A percentile compares a stretch with the other conserved stretches of the same genome.
Evolutionary conservation across 2,329 filamentous ascomycete species (phyloP).

Genomic region (Phialophora verrucosa): DNA sequence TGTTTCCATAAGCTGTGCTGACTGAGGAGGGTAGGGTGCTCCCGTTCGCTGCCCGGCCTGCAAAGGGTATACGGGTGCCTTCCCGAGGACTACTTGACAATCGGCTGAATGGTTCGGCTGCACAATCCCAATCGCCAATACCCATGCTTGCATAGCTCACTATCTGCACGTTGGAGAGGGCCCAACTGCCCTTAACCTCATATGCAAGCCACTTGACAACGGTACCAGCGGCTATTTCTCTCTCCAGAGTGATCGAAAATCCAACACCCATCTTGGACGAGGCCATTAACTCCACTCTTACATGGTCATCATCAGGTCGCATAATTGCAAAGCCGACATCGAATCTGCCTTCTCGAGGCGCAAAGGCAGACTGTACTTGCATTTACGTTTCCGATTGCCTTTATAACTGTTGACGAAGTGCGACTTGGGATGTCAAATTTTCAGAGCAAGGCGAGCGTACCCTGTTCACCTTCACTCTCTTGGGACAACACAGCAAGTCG

Average conservation of each 20-base stretch:
- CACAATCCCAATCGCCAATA: constrained; percentile 12
- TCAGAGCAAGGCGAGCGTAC: constrained; percentile 4
- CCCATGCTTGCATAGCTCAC: constrained; percentile 15
- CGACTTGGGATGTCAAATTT: constrained; percentile 11
- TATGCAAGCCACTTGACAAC: constrained; percentile 30
- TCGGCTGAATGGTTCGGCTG: constrained; percentile 16
- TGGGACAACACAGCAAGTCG: not conserved
- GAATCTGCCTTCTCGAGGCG: constrained; percentile 31
- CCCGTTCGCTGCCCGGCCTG: constrained; percentile 2
- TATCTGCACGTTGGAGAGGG: constrained; percentile 16
- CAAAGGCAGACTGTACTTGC: constrained; percentile 24
- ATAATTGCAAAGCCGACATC: constrained; percentile 28
- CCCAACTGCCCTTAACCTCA: constrained; percentile 20
- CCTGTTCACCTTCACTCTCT: not conserved
- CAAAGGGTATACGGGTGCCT: constrained; percentile 4
- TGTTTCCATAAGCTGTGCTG: constrained; percentile 14
- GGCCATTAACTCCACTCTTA: constrained; percentile 24
- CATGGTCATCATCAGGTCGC: constrained; percentile 25
- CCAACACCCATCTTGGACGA: constrained; percentile 15
- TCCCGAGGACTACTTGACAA: constrained; percentile 10
- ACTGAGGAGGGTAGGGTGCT: constrained; percentile 4
- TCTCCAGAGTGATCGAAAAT: constrained; percentile 23
- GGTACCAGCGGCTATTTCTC: constrained; percentile 34
- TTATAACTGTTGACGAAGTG: constrained; percentile 58
- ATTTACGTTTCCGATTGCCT: constrained; percentile 54